Evolutionary conservation across 306 rosid genomes (phyloP), one percentile per base, ranked within the genome.

Genomic region (Argentina anserina): DNA sequence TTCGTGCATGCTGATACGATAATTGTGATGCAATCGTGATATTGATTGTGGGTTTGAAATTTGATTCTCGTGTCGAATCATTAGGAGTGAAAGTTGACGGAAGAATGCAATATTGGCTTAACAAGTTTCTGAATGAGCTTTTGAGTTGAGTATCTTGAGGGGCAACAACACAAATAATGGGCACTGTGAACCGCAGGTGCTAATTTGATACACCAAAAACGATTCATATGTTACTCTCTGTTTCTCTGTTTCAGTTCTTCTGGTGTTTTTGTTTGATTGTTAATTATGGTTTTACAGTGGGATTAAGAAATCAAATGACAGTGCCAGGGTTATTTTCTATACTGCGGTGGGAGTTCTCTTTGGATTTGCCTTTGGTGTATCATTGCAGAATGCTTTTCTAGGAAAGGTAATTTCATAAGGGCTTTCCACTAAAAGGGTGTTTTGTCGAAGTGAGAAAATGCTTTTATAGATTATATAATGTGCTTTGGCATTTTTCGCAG

Each of bases 351-450:
- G 97, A 74, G 76, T 87, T 66, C 79, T 86, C 67, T 83, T 95
- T 73, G 99, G 99, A 45, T 87, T 87, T 79, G 87, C 87, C 75
- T 47, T 91, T 75, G 99, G 99, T 42, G 77, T 86, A 80, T 90
- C 97, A 41, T 63, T 91, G 80, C 92, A 93, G 61, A 65, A 87
- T 14, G 53, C 67, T 26, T 84, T 90, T 80, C 74, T 91, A 69
- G 79, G 47, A 37, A 89, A 87, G 97, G 97, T 95, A 84, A 73
- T 78, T 11, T 56, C 11, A 39, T 70, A 64, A 69, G 69, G 18
- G 34, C 17, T 33, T 60, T 63, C 58, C 47, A 11, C 81, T 52
- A 36, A 21, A 21, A 13, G 55, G 73, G 31, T 43, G 12, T 25
- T 36, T 8, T 67, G 40, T 61, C 43, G 65, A 55, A 40, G 75